A percentile compares a stretch with the other conserved stretches of the same genome.
Evolutionary conservation across 2,329 filamentous ascomycete species (phyloP).

Genomic region (Alternaria alternata): DNA sequence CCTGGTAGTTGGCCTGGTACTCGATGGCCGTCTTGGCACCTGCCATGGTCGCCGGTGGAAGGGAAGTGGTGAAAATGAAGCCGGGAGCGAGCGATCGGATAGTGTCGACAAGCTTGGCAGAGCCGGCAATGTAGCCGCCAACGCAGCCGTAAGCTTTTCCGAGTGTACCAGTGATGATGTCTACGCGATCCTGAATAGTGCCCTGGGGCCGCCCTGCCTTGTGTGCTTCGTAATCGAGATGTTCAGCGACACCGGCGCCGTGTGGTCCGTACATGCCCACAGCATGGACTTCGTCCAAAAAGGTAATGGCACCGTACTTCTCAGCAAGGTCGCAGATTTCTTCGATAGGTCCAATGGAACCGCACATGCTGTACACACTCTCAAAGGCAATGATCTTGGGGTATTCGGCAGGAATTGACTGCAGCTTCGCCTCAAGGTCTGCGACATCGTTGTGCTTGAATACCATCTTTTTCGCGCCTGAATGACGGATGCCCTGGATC

Average conservation of each 20-base stretch:
- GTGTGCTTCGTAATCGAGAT: conserved; percentile 92
- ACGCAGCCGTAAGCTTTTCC: conserved; percentile 98
- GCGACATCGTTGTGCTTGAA: conserved; percentile 98
- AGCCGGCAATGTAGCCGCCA: conserved; percentile 96
- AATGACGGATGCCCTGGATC: conserved; percentile 99
- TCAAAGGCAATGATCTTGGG: conserved; percentile 99
- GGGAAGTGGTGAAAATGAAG: conserved; percentile 98
- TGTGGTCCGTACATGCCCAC: conserved; percentile 99
- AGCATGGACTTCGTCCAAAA: conserved; percentile 97
- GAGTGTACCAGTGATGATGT: conserved; percentile 97
- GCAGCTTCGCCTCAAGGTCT: conserved; percentile 91
- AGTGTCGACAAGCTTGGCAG: conserved; percentile 83
- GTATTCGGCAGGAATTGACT: conserved; percentile 80
- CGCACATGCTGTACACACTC: conserved; percentile 99
- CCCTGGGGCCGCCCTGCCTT: conserved; percentile 75
- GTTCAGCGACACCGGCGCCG: conserved; percentile 95
- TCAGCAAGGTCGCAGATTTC: conserved; percentile 95
- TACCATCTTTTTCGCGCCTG: conserved; percentile 94
- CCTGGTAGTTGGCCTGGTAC: conserved; percentile 85
- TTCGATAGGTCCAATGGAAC: conserved; percentile 94
- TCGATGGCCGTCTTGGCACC: conserved; percentile 91
- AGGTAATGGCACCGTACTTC: conserved; percentile 97
- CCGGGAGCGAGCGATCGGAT: conserved; percentile 94
- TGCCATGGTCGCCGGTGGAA: conserved; percentile 96
- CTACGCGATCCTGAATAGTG: conserved; percentile 92